Evolutionary conservation across 1,284 basidiomycete species (phyloP), one percentile per base, ranked within the genome.

Genomic region (Porogramme epimiltina): DNA sequence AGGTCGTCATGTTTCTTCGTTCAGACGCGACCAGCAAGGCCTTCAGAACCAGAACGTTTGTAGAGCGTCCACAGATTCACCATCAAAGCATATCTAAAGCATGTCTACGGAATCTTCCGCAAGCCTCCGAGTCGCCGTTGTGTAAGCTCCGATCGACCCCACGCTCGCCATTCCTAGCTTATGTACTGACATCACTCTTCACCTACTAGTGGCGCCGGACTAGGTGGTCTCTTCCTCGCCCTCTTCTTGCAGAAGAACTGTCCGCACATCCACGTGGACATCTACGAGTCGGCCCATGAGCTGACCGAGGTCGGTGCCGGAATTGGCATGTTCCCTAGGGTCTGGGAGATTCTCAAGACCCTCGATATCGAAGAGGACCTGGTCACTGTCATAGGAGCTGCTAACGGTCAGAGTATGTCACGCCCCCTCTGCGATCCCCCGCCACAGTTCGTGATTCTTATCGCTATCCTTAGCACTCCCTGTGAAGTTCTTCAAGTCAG

Each of bases 291-390:
- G 6, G 66, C 72, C 2, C 28, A 49, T 8, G 59, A 65, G 48
- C 71, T 78, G 45, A 60, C 67, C 13, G 71, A 73, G 59, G 62
- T 75, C 33, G 76, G 77, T 4, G 76, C 76, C 5, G 76, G 75
- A 5, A 70, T 70, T 23, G 62, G 56, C 6, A 52, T 70, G 46
- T 63, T 53, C 51, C 69, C 69, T 13, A 52, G 64, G n/a, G 47
- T 53, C 4, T 62, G 64, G 63, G 45, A 54, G 25, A 47, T 60
- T 25, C 33, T 68, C 38, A 45, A 54, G 31, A 39, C 34, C 22
- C 51, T 68, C 36, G 64, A 62, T 16, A 48, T 69, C 19, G 59
- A 60, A 20, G 57, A 62, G 10, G 58, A 54, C 3, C 50, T 66
- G 11, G 16, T 37, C 42, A 19, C 41, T 20, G 48, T 54, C 20